Evolutionary conservation across 2,329 filamentous ascomycete genomes (phyloP).

Genomic region (Fusarium falciforme): DNA sequence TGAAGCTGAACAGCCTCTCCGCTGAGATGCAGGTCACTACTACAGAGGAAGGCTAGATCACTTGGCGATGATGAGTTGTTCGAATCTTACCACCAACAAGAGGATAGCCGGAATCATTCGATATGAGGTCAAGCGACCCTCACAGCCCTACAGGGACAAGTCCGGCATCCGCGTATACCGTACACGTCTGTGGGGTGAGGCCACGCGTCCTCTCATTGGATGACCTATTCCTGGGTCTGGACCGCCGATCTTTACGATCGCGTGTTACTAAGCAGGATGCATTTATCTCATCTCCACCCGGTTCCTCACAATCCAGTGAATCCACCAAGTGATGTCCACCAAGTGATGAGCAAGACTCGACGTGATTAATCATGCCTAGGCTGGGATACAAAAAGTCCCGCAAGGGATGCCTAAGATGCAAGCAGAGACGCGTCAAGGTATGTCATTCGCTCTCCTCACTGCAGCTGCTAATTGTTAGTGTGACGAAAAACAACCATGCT

Average conservation of each 20-base stretch:
- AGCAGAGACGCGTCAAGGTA: conserved; percentile 52
- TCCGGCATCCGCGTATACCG: not conserved
- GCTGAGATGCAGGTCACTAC: not conserved
- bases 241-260: not conserved
- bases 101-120: not conserved
- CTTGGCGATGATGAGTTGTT: not conserved
- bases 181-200: not conserved
- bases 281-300: not conserved
- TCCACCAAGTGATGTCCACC: not conserved
- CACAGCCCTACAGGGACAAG: not conserved
- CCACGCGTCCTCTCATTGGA: not conserved
- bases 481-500: conserved; percentile 53
- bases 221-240: not conserved
- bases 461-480: conserved; percentile 43
- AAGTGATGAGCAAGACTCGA: not conserved
- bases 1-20: not conserved
- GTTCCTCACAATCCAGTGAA: not conserved
- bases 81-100: not conserved
- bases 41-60: not conserved
- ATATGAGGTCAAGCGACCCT: not conserved
- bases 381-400: conserved; percentile 52
- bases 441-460: not conserved
- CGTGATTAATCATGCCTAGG: not conserved
- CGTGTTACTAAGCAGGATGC: not conserved
- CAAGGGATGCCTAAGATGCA: conserved; percentile 50